Percentiles rank a stretch among this genome's conserved stretches.
Evolutionary conservation across 2,329 filamentous ascomycete genomes (phyloP).

Genomic region (Dactylella cylindrospora): DNA sequence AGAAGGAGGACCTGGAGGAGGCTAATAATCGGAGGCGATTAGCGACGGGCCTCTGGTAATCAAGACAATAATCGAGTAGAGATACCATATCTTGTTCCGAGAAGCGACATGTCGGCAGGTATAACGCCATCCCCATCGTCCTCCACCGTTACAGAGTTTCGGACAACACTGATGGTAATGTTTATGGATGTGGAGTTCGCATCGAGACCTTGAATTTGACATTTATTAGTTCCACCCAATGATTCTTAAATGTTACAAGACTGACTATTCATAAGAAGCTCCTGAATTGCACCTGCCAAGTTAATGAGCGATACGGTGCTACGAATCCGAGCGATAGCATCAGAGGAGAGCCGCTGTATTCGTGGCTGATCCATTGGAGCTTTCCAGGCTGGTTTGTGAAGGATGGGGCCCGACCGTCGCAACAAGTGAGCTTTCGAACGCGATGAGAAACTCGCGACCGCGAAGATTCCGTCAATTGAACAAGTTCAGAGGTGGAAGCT

Average conservation of each 20-base stretch:
- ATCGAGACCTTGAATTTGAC: slow-evolving; percentile 60
- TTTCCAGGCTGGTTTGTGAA: neutral
- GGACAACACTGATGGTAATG: slow-evolving; percentile 70
- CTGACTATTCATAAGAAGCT: slow-evolving; percentile 34
- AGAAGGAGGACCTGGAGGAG: slow-evolving; percentile 69
- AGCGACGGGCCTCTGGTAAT: neutral
- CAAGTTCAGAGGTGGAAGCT: neutral
- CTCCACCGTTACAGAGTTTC: slow-evolving; percentile 75
- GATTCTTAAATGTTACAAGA: neutral
- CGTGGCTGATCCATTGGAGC: slow-evolving; percentile 6
- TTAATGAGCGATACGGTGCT: slow-evolving; percentile 13
- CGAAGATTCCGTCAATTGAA: no score
- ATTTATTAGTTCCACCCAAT: neutral
- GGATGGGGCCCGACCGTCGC: neutral
- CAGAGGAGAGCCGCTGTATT: slow-evolving; percentile 14
- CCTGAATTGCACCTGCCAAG: slow-evolving; percentile 14
- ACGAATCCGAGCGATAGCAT: slow-evolving; percentile 9
- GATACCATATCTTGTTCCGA: slow-evolving; percentile 59
- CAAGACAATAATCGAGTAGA: neutral
- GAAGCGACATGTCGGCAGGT: slow-evolving; percentile 65
- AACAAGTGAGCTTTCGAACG: neutral
- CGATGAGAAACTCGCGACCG: no score
- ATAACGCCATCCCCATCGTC: slow-evolving; percentile 81
- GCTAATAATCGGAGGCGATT: slow-evolving; percentile 57
- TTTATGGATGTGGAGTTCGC: slow-evolving; percentile 69